Conservation (phyloP, 768 basidiomycete species). For the Lanmaoa rubissima region DNA sequence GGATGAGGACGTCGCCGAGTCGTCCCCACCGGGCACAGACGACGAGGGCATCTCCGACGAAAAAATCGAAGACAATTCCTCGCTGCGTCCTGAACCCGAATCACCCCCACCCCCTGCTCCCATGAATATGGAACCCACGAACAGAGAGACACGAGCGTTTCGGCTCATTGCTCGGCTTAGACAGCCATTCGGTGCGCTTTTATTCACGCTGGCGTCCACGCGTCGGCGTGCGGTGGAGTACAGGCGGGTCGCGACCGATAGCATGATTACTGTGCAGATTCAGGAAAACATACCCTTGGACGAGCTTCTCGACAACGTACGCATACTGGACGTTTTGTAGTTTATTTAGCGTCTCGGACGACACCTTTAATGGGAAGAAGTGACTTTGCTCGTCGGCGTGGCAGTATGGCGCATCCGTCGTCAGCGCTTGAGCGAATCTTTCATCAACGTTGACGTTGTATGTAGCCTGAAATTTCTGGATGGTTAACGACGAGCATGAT, state of each 20-base stretch:
- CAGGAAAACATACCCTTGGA: neutral
- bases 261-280: neutral
- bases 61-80: neutral
- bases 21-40: neutral
- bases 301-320: constrained; percentile 1
- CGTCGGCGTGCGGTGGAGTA: neutral
- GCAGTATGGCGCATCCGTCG: too few species aligned
- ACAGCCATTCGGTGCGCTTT: constrained; percentile 1
- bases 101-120: too few species aligned
- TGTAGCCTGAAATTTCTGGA: too few species aligned
- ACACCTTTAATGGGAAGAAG: too few species aligned
- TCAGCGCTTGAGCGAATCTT: too few species aligned
- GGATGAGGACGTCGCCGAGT: neutral
- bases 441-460: too few species aligned
- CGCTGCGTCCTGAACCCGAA: neutral
- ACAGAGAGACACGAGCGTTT: neutral
- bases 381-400: too few species aligned
- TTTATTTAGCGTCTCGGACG: too few species aligned
- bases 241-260: constrained; percentile 5
- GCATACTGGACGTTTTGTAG: neutral
- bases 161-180: neutral
- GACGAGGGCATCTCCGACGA: neutral
- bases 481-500: too few species aligned
- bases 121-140: neutral
- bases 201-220: neutral